Evolutionary conservation across 2,329 filamentous ascomycete genomes (phyloP), one percentile per base, ranked within the genome.

Genomic region (Trichoderma lentiforme): DNA sequence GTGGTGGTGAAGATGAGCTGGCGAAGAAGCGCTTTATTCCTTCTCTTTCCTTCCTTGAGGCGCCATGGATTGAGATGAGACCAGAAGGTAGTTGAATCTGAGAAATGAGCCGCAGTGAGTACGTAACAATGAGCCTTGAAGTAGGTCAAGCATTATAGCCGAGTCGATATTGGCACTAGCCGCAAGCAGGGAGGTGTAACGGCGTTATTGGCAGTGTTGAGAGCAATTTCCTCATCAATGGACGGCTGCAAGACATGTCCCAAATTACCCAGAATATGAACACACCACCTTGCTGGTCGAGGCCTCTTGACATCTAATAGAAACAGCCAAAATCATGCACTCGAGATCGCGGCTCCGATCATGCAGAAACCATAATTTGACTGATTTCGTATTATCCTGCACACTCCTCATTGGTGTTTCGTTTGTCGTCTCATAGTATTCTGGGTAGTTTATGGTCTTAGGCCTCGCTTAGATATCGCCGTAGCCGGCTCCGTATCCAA

Each of bases 181-280:
- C 67, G 67, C 15, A 62, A 32, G 67, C 43, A 70, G 67, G 57
- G 56, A 53, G 26, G 47, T 51, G 57, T 36, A 70, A 61, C 57
- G 4, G 57, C 39, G 32, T 69, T 69, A 61, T 69, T 69, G 56
- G 66, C 66, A 32, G 66, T 34, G 66, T 51, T 26, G 5, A 34
- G 30, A 34, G 21, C 28, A 70, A 70, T 62, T 53, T 69, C 34
- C 26, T 60, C 28, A 36, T 60, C 39, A 61, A 62, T 70, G 66
- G 39, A 39, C 32, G 57, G 56, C 43, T 26, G 28, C 36, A 66
- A 56, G 39, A 30, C 56, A 36, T 62, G 56, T 62, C 18, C 36
- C 39, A 62, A 14, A 70, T 70, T 62, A 61, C 7, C 53, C 56
- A 69, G 53, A 61, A 32, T 70, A n/a, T 34, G 57, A 61, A 39